Conservation (phyloP, 805 yeast genomes). For the Lachancea thermotolerans region DNA sequence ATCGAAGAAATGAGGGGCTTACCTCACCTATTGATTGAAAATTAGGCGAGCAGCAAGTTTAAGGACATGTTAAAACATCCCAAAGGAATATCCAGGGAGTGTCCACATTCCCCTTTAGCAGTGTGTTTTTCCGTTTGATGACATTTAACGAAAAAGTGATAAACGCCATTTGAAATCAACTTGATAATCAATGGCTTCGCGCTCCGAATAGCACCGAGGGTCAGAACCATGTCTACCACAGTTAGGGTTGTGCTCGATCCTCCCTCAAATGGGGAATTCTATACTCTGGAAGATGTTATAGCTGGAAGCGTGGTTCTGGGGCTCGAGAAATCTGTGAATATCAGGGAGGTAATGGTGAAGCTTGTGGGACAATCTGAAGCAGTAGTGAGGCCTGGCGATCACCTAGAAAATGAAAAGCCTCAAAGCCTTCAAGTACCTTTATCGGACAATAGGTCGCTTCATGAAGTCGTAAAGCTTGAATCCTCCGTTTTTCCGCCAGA, state of each 20-base stretch:
- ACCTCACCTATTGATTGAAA: no score
- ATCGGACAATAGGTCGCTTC: constrained; percentile 15
- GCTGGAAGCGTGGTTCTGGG: constrained; percentile 23
- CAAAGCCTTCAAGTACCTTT: constrained; percentile 56
- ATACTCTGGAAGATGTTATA: constrained; percentile 25
- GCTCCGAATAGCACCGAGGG: neutral
- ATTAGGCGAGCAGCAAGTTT: no score
- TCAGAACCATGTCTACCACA: constrained; percentile 18
- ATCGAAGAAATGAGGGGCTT: no score
- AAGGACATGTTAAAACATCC: no score
- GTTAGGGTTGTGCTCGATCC: constrained; percentile 18
- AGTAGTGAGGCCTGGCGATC: constrained; percentile 20
- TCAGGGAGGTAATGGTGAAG: constrained; percentile 46
- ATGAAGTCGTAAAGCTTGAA: constrained; percentile 13
- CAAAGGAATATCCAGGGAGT: no score
- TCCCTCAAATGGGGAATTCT: constrained; percentile 27
- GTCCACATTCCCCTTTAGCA: no score
- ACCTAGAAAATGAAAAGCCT: constrained; percentile 57
- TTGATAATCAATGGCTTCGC: neutral
- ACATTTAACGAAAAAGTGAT: no score
- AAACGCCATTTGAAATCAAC: neutral
- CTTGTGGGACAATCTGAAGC: constrained; percentile 32
- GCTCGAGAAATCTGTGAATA: constrained; percentile 21
- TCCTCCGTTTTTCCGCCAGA: constrained; percentile 29
- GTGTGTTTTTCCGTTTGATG: no score